Evolutionary conservation across 1,284 basidiomycete genomes (phyloP).

Genomic region (Prillingera fragicola): DNA sequence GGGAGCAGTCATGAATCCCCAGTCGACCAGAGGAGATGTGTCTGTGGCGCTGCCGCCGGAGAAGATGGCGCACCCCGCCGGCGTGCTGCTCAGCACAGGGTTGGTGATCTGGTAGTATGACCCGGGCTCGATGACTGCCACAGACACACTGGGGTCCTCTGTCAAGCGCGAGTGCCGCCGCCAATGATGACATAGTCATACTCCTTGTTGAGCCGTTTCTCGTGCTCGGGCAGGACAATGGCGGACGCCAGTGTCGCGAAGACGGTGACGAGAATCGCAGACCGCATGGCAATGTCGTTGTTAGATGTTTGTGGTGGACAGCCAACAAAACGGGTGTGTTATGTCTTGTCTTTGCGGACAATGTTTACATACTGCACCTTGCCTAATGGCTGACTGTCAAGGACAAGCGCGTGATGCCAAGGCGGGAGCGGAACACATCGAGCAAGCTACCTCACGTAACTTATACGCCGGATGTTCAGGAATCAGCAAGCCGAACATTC

Average conservation of each 20-base stretch:
- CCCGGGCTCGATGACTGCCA: slow-evolving; percentile 67
- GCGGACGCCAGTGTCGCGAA: not conserved
- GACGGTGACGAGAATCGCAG: not conserved
- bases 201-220: slow-evolving; percentile 12
- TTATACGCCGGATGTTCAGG: too few species aligned
- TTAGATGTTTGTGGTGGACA: too few species aligned
- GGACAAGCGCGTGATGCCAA: too few species aligned
- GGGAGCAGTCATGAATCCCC: not conserved
- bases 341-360: too few species aligned
- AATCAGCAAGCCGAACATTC: too few species aligned
- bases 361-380: too few species aligned
- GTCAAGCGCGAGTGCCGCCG: slow-evolving; percentile 65
- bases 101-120: not conserved
- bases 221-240: too few species aligned
- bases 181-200: slow-evolving; percentile 47
- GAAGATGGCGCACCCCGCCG: not conserved
- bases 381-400: too few species aligned
- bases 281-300: not conserved
- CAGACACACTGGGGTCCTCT: slow-evolving; percentile 59
- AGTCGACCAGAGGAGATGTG: not conserved
- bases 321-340: too few species aligned
- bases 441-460: too few species aligned
- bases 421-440: too few species aligned
- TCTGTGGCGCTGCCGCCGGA: not conserved
- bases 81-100: not conserved